phyloP scores from a whole-genome alignment of 2,329 filamentous ascomycete genomes.

The Macroventuria anomochaeta region DNA sequence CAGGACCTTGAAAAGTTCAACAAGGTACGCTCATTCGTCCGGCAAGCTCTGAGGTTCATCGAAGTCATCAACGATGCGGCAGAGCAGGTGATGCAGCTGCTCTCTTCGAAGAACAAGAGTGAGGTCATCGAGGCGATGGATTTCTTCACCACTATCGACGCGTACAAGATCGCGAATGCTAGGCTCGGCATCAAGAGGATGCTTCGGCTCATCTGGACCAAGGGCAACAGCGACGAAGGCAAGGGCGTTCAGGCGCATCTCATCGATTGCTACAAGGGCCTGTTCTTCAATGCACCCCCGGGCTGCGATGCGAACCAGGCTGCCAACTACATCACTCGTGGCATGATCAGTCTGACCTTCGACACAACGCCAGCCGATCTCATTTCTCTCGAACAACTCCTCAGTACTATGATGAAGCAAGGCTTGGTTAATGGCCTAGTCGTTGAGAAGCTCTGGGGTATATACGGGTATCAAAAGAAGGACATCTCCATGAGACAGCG shows the following conservation, averaged over 20 bases:
- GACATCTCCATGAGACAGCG: slow-evolving; percentile 92
- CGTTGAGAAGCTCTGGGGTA: slow-evolving; percentile 92
- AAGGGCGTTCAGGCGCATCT: slow-evolving; percentile 97
- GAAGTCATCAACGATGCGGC: slow-evolving; percentile 87
- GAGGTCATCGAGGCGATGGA: slow-evolving; percentile 99
- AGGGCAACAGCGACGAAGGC: slow-evolving; percentile 98
- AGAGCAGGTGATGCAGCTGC: slow-evolving; percentile 79
- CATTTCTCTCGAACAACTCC: slow-evolving; percentile 90
- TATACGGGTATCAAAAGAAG: slow-evolving; percentile 87
- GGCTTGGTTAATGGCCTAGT: slow-evolving; percentile 86
- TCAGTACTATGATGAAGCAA: slow-evolving; percentile 97
- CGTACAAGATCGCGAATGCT: slow-evolving; percentile 94
- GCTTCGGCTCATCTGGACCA: slow-evolving; percentile 98
- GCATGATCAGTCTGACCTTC: slow-evolving; percentile 99
- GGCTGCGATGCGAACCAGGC: slow-evolving; percentile 87
- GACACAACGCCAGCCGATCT: slow-evolving; percentile 93
- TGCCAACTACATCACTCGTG: slow-evolving; percentile 93
- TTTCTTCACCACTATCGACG: slow-evolving; percentile 93
- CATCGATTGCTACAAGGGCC: slow-evolving; percentile 92
- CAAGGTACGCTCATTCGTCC: slow-evolving; percentile 86
- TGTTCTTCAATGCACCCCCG: slow-evolving; percentile 95
- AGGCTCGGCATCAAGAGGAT: slow-evolving; percentile 92
- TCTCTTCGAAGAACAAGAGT: slow-evolving; percentile 95
- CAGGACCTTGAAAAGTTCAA: slow-evolving; percentile 89
- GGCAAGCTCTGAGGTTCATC: slow-evolving; percentile 93